These are phyloP conservation scores for Clarireedia homoeocarpa DNA, from an alignment of 2,329 filamentous ascomycete species.

Conservation along the genomic window DNA sequence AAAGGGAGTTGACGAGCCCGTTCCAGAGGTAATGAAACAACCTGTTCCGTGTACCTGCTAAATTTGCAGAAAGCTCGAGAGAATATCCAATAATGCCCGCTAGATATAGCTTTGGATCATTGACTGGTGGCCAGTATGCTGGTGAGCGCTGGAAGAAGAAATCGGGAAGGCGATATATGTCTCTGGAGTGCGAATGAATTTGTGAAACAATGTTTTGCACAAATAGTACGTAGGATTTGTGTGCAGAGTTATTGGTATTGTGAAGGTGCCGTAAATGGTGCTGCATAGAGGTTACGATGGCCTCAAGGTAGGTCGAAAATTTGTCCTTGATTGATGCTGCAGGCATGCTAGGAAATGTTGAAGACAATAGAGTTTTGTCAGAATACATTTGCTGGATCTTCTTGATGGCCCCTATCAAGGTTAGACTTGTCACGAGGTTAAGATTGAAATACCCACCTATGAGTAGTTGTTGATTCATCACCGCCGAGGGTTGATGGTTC, in stretches of 20 bases:
- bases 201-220: constrained; percentile 18
- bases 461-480: constrained; percentile 1
- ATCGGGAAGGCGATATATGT: constrained; percentile 19
- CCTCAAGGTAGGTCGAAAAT: constrained; percentile 20
- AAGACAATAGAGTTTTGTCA: constrained; percentile 12
- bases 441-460: not conserved
- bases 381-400: constrained; percentile 10
- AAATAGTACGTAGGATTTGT: constrained; percentile 20
- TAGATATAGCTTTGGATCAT: constrained; percentile 24
- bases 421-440: not conserved
- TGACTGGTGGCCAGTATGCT: constrained; percentile 24
- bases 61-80: constrained; percentile 17
- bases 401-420: not conserved
- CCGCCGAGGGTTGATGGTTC: not conserved
- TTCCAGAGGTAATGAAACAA: constrained; percentile 26
- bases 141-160: constrained; percentile 23
- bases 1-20: constrained; percentile 22
- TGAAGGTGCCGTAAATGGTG: constrained; percentile 17
- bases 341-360: constrained; percentile 1
- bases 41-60: constrained; percentile 15
- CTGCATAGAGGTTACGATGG: constrained; percentile 23
- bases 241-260: constrained; percentile 11
- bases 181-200: constrained; percentile 21
- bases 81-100: constrained; percentile 25
- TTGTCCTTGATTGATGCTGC: constrained; percentile 10